These are phyloP conservation scores for Plasmodium billcollinsi DNA, from an alignment of 169 alveolate species.

Conservation along the genomic window DNA sequence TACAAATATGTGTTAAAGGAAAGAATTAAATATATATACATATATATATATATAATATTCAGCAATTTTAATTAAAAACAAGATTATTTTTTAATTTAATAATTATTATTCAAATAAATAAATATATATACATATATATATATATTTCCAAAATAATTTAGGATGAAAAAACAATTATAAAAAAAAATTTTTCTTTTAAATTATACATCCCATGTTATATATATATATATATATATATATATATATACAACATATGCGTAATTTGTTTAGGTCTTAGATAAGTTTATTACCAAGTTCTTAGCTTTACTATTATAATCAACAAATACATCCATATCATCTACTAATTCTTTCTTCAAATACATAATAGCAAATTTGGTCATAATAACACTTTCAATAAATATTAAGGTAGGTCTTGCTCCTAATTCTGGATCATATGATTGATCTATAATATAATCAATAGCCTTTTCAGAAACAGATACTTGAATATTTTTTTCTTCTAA, in stretches of 20 bases:
- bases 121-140: not conserved
- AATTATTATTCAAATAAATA: not conserved
- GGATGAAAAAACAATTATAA: too few species aligned
- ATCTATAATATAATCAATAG: conserved; percentile 67
- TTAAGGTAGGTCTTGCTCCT: conserved; percentile 78
- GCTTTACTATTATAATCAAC: conserved; percentile 37
- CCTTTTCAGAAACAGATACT: conserved; percentile 51
- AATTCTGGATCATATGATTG: conserved; percentile 76
- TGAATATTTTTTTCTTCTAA: conserved; percentile 66
- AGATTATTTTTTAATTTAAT: too few species aligned
- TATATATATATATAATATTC: too few species aligned
- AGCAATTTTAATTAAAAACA: too few species aligned
- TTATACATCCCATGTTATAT: too few species aligned
- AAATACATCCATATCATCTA: conserved; percentile 64
- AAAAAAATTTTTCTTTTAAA: too few species aligned
- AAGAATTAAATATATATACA: too few species aligned
- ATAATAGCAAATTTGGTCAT: conserved; percentile 74
- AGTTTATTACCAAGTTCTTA: conserved; percentile 44
- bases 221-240: too few species aligned
- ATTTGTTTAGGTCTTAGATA: not conserved
- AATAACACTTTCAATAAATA: conserved; percentile 75
- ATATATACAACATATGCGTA: too few species aligned
- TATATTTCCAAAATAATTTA: not conserved
- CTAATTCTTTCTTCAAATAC: conserved; percentile 66
- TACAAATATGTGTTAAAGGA: conserved; percentile 1